Evolutionary conservation across 441 rosid species (phyloP).

Genomic region (Arabidopsis hybrid): DNA sequence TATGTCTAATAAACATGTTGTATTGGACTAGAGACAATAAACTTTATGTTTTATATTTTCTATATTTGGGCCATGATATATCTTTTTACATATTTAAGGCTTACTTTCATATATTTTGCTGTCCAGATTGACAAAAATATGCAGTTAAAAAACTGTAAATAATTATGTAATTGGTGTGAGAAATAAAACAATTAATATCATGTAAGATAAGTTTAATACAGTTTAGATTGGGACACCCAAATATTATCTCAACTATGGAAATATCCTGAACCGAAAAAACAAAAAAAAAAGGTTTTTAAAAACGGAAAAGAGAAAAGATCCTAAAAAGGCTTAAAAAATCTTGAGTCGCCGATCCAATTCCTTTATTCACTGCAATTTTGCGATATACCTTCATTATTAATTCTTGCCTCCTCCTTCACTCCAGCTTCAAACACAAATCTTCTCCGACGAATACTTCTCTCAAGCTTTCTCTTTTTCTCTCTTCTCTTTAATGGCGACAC

Average conservation of each 20-base stretch:
- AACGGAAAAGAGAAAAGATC: background rate
- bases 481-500: slow-evolving; percentile 10
- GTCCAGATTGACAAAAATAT: too few species aligned
- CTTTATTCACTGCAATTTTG: background rate
- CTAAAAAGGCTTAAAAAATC: background rate
- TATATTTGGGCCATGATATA: too few species aligned
- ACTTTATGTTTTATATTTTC: too few species aligned
- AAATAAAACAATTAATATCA: too few species aligned
- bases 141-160: too few species aligned
- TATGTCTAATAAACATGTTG: too few species aligned
- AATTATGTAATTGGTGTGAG: too few species aligned
- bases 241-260: background rate
- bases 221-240: background rate
- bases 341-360: slow-evolving; percentile 2
- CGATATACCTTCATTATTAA: background rate
- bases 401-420: background rate
- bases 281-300: background rate
- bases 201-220: too few species aligned
- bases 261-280: background rate
- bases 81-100: too few species aligned
- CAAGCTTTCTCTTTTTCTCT: background rate
- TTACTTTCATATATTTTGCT: too few species aligned
- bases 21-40: too few species aligned
- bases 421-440: background rate
- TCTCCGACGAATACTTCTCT: background rate